Evolutionary conservation across 768 basidiomycete species (phyloP).

Genomic region (Serendipita vermifera): DNA sequence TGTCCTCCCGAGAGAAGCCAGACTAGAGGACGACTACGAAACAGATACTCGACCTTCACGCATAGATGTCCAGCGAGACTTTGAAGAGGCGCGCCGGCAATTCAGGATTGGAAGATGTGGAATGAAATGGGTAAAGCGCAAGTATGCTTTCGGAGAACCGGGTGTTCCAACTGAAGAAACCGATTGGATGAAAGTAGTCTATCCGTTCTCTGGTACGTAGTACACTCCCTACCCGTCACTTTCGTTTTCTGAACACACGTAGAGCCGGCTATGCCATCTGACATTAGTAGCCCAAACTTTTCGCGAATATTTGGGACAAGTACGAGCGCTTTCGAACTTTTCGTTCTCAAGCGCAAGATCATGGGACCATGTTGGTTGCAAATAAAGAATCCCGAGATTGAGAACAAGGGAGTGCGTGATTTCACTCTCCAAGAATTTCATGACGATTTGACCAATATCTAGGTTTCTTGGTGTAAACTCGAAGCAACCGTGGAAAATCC

Average conservation of each 20-base stretch:
- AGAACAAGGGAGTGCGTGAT: constrained; percentile 59
- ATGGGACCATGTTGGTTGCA: constrained; percentile 99
- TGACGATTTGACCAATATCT: constrained; percentile 4
- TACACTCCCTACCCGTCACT: background rate
- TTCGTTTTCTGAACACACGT: background rate
- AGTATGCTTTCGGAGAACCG: constrained; percentile 82
- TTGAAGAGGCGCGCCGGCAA: constrained; percentile 63
- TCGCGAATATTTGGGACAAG: constrained; percentile 80
- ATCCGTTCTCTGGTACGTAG: constrained; percentile 66
- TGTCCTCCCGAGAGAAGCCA: constrained; percentile 62
- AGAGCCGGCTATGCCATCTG: constrained; percentile 66
- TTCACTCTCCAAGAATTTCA: background rate
- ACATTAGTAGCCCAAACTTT: constrained; percentile 71
- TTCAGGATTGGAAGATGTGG: constrained; percentile 63
- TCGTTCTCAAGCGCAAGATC: constrained; percentile 91
- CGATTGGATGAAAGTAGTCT: constrained; percentile 89
- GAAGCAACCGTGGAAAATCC: constrained; percentile 75
- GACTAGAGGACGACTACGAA: constrained; percentile 47
- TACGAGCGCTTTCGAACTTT: constrained; percentile 82
- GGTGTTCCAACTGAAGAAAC: constrained; percentile 67
- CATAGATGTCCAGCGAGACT: constrained; percentile 68
- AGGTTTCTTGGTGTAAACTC: constrained; percentile 97
- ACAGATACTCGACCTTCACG: constrained; percentile 62
- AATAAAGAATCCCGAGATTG: constrained; percentile 62
- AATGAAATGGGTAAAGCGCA: constrained; percentile 73